These are phyloP conservation scores for Sugiyamaella paludigena DNA, from an alignment of 1,139 yeast species.

Conservation along the genomic window DNA sequence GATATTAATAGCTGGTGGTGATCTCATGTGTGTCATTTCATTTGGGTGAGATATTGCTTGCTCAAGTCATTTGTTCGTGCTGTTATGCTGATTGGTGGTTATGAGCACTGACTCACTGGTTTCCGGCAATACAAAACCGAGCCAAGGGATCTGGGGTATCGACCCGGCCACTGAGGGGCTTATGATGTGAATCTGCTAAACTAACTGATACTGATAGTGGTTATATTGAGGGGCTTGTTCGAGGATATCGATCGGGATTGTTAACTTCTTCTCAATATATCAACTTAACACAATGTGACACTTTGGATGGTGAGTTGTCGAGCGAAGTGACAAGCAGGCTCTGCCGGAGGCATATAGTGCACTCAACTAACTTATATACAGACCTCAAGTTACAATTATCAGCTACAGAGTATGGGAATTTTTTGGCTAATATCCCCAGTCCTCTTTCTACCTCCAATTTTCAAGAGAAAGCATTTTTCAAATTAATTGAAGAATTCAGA, in stretches of 20 bases:
- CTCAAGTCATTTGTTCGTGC: too few species aligned
- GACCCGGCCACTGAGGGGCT: neutral
- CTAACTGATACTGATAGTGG: conserved; percentile 47
- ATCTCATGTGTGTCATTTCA: too few species aligned
- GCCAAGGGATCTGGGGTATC: neutral
- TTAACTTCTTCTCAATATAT: conserved; percentile 75
- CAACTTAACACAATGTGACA: conserved; percentile 93
- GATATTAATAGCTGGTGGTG: too few species aligned
- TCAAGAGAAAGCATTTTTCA: conserved; percentile 73
- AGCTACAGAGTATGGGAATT: conserved; percentile 93
- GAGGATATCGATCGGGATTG: conserved; percentile 89
- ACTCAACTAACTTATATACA: neutral
- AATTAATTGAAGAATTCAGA: conserved; percentile 78
- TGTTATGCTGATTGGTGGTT: too few species aligned
- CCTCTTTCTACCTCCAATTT: conserved; percentile 80
- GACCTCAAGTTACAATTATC: conserved; percentile 91
- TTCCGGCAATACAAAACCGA: too few species aligned
- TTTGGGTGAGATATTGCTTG: too few species aligned
- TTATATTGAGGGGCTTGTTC: conserved; percentile 87
- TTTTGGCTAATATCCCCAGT: conserved; percentile 76
- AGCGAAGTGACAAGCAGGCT: conserved; percentile 1
- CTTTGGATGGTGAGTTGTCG: conserved; percentile 53
- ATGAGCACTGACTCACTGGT: too few species aligned
- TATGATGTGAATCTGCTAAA: neutral
- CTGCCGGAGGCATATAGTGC: neutral